Conservation (phyloP, 1,139 yeast species). For the Spathaspora sp. region DNA sequence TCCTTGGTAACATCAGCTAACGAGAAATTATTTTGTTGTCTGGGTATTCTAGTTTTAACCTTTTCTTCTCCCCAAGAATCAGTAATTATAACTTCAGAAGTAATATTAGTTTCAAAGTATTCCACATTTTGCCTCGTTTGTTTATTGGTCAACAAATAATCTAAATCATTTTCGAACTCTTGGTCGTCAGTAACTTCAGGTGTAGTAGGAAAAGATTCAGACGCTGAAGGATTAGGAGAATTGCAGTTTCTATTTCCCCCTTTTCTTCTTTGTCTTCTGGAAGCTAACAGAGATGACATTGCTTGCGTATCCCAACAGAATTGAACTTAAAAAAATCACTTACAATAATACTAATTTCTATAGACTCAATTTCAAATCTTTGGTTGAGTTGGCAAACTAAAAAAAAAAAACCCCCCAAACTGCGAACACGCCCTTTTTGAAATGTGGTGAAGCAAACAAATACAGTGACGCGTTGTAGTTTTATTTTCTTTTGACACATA, state of each 20-base stretch:
- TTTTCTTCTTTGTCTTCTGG: conserved; percentile 8
- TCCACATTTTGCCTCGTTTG: conserved; percentile 5
- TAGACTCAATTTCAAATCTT: too few species aligned
- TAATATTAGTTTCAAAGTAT: not conserved
- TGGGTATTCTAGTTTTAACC: not conserved
- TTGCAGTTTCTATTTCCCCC: conserved; percentile 5
- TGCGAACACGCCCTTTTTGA: not conserved
- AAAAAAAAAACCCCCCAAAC: too few species aligned
- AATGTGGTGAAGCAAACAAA: not conserved
- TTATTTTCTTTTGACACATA: not conserved
- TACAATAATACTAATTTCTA: not conserved
- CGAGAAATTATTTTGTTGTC: conserved; percentile 8
- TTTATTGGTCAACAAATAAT: conserved; percentile 15
- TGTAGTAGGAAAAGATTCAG: conserved; percentile 8
- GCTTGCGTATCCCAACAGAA: not conserved
- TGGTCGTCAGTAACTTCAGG: conserved; percentile 8
- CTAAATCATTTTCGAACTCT: conserved; percentile 18
- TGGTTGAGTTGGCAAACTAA: too few species aligned
- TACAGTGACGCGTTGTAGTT: not conserved
- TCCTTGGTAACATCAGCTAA: conserved; percentile 26
- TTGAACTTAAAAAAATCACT: not conserved
- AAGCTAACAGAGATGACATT: conserved; percentile 4
- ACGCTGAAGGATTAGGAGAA: not conserved
- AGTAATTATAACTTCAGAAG: conserved; percentile 6
- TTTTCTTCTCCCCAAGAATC: conserved; percentile 5